Percentiles rank a stretch among this genome's conserved stretches.
Evolutionary conservation across 768 basidiomycete species (phyloP).

Genomic region (Auricularia heimuer): DNA sequence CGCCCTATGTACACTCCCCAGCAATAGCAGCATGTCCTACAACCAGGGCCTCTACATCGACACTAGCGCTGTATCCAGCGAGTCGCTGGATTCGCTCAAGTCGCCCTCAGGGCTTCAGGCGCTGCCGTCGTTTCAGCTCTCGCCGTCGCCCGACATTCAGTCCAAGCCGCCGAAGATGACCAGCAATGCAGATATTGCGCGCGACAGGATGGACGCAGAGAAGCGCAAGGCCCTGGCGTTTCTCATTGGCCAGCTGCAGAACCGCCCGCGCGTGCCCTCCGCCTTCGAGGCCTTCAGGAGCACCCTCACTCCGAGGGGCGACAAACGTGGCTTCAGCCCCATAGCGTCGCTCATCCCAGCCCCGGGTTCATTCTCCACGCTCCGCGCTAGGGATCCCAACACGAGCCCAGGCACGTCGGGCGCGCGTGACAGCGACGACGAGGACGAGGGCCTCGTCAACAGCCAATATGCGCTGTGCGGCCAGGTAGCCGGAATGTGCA

Average conservation of each 20-base stretch:
- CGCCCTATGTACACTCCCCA: no score
- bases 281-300: slow-evolving; percentile 34
- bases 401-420: slow-evolving; percentile 8
- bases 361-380: not conserved
- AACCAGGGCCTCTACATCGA: not conserved
- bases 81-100: not conserved
- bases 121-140: not conserved
- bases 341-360: slow-evolving; percentile 1
- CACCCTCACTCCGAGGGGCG: slow-evolving; percentile 13
- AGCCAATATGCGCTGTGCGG: slow-evolving; percentile 34
- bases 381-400: slow-evolving; percentile 8
- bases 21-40: not conserved
- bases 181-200: not conserved
- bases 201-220: slow-evolving; percentile 30
- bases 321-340: slow-evolving; percentile 13
- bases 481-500: not conserved
- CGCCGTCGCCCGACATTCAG: not conserved
- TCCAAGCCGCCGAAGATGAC: not conserved
- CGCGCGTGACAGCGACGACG: slow-evolving; percentile 33
- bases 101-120: not conserved
- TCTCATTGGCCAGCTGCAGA: slow-evolving; percentile 52
- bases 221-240: slow-evolving; percentile 60
- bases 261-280: slow-evolving; percentile 43
- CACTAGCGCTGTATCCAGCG: not conserved
- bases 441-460: slow-evolving; percentile 29